Evolutionary conservation across 2,329 filamentous ascomycete genomes (phyloP).

Genomic region (Fusarium sp.): DNA sequence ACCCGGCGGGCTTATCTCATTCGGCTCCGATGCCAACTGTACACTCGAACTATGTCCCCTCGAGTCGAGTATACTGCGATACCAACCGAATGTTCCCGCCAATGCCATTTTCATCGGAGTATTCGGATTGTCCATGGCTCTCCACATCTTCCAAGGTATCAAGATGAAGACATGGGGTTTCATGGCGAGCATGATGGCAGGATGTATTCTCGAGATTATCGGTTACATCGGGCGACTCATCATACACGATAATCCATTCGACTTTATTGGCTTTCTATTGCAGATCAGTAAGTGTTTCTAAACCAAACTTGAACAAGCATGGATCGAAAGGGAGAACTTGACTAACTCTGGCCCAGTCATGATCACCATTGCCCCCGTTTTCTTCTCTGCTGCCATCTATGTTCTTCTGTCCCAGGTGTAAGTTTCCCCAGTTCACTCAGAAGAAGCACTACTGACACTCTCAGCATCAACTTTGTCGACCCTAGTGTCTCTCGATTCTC

Average conservation of each 20-base stretch:
- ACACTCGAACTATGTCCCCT: constrained; percentile 40
- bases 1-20: constrained; percentile 39
- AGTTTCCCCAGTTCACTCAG: not conserved
- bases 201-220: constrained; percentile 66
- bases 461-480: constrained; percentile 39
- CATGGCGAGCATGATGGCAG: constrained; percentile 60
- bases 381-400: constrained; percentile 45
- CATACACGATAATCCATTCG: constrained; percentile 66
- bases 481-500: constrained; percentile 38
- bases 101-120: constrained; percentile 35
- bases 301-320: not conserved
- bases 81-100: constrained; percentile 36
- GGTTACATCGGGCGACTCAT: constrained; percentile 70
- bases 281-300: constrained; percentile 64
- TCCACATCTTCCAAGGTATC: constrained; percentile 36
- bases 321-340: not conserved
- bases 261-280: constrained; percentile 68
- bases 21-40: constrained; percentile 40
- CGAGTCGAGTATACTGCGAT: constrained; percentile 39
- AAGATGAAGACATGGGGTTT: constrained; percentile 50
- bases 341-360: constrained; percentile 41
- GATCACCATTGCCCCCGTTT: constrained; percentile 48
- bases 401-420: constrained; percentile 46
- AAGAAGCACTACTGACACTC: not conserved
- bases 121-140: constrained; percentile 30